Evolutionary conservation across 2,329 filamentous ascomycete genomes (phyloP), one percentile per base, ranked within the genome.

Genomic region (Chaetoscypha palmicola): DNA sequence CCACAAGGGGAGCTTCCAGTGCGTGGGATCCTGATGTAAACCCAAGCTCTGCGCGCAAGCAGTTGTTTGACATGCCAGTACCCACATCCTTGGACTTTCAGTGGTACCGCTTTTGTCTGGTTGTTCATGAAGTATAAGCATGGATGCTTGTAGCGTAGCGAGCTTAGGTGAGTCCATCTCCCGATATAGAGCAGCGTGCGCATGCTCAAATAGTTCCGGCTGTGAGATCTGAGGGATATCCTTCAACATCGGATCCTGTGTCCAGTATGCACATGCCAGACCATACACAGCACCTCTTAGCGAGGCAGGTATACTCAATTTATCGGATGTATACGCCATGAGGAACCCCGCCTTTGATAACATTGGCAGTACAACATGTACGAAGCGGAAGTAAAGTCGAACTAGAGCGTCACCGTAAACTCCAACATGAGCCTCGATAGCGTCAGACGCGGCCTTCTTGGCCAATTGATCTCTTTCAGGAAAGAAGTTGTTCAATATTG

Each of bases 151-250:
- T n/a, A 72, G 48, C 7, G 65, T 67, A 41, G 63, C 67, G 3
- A 73, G 57, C 22, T 71, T 69, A 0, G 70, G 69, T 0, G 69
- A 67, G 31, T 72, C 67, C 0, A 72, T 59, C 46, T 73, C 70
- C 2, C 68, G 61, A 17, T 69, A 62, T 2, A 72, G 53, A 0
- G 67, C 66, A 19, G 62, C 59, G 38, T 70, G 66, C 1, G 68
- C 68, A 35, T 66, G 61, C 22, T 67, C 66, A 26, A 67, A 64
- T 45, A 68, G 58, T 41, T 68, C 62, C 20, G 69, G 63, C 48
- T 72, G 68, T 41, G 64, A 49, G 30, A 69, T 65, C 0, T 64
- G 63, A 4, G 62, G 59, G 1, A 61, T 49, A 2, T 47, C 52
- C 4, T 57, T 56, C 1, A 67, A 52, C 0, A 54, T 50, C 1